These are phyloP conservation scores for Moelleriella libera DNA, from an alignment of 2,329 filamentous ascomycete species.

Conservation along the genomic window DNA sequence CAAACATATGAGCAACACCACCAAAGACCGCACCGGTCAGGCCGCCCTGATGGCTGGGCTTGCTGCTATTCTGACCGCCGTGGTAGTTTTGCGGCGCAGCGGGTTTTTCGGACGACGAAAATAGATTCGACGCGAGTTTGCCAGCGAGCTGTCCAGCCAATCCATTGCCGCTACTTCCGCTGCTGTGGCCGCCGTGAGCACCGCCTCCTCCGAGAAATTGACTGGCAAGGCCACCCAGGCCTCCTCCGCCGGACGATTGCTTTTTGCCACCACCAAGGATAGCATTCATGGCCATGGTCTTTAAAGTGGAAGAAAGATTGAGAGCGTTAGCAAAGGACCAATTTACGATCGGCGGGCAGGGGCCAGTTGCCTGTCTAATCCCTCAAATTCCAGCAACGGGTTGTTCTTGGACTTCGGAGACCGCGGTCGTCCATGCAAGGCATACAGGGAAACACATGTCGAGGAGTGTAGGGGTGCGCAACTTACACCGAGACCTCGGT, in stretches of 20 bases:
- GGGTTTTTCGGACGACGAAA: conserved; percentile 34
- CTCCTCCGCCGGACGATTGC: conserved; percentile 13
- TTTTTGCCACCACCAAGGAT: conserved; percentile 36
- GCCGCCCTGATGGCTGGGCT: conserved; percentile 27
- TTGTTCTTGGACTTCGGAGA: too few species aligned
- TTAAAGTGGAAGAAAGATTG: background rate
- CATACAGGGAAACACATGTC: too few species aligned
- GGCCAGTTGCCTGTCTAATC: too few species aligned
- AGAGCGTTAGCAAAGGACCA: background rate
- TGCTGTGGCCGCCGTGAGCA: conserved; percentile 12
- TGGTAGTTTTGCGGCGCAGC: conserved; percentile 31
- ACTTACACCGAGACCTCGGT: conserved; percentile 53
- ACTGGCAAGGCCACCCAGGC: conserved; percentile 5
- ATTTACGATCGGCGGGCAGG: too few species aligned
- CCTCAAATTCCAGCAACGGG: too few species aligned
- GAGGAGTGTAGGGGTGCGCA: background rate
- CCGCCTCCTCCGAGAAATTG: conserved; percentile 16
- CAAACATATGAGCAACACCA: conserved; percentile 39
- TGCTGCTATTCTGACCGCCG: conserved; percentile 25
- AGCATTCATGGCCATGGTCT: conserved; percentile 48
- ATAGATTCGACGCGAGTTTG: conserved; percentile 39
- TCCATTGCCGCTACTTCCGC: conserved; percentile 22
- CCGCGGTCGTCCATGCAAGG: too few species aligned
- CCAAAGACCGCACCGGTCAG: conserved; percentile 40
- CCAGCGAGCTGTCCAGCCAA: conserved; percentile 41